These are phyloP conservation scores for Rubia occidens DNA, from an alignment of 305 asterid genomes.

Conservation along the genomic window DNA sequence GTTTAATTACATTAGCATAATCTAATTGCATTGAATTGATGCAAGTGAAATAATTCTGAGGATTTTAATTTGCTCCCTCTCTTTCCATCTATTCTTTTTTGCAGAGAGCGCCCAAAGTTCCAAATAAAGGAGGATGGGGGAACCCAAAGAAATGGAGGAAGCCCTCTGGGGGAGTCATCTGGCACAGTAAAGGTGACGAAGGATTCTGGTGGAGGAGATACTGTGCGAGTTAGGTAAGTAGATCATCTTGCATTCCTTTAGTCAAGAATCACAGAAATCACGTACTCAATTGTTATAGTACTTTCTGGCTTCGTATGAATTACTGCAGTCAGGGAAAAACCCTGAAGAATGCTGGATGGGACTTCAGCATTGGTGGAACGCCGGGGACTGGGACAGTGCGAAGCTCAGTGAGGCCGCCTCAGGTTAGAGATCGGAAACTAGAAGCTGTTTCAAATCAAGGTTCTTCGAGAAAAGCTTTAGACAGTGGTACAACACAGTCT, in stretches of 20 bases:
- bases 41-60: neutral
- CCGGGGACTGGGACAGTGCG: constrained; percentile 63
- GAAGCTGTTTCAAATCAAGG: constrained; percentile 51
- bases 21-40: neutral
- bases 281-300: constrained; percentile 8
- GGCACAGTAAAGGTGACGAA: constrained; percentile 65
- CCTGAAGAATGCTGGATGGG: constrained; percentile 74
- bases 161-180: constrained; percentile 57
- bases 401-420: constrained; percentile 76
- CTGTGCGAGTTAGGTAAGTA: constrained; percentile 56
- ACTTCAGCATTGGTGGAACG: constrained; percentile 81
- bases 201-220: constrained; percentile 47
- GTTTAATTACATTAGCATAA: neutral
- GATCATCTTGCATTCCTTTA: constrained; percentile 22
- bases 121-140: constrained; percentile 55
- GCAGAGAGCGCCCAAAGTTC: constrained; percentile 72
- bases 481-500: constrained; percentile 43
- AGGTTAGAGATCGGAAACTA: constrained; percentile 64
- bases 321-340: constrained; percentile 59
- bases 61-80: constrained; percentile 9
- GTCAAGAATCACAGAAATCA: neutral
- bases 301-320: constrained; percentile 25
- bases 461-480: constrained; percentile 40
- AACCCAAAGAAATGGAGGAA: constrained; percentile 40
- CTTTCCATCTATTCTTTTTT: constrained; percentile 6